Base-by-base conservation (phyloP, 441 rosid genomes). In the Codiaeum variegatum region DNA sequence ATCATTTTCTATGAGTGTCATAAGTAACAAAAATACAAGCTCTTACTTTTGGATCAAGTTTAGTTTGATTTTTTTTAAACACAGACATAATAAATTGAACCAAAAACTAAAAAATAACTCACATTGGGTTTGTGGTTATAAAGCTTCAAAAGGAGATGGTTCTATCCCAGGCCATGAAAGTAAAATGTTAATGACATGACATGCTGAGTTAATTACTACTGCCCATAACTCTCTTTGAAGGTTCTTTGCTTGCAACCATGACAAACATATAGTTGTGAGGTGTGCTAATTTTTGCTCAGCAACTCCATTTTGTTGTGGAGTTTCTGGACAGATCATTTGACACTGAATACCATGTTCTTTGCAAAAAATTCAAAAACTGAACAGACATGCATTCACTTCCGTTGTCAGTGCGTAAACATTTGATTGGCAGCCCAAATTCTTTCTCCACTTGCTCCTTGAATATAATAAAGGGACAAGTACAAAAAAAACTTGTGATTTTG, bases 221-320 rank as follows among this genome's bases (percentile, higher is more conserved):
- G 23, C 56, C 16, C 56, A 19, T 5, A 51, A 19, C 23, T 16
- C 56, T 51, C 56, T 18, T 16, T 9, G 56, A 51, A 55, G 29
- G 9, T 23, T 55, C 29, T 55, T 55, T 7, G 7, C 9, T 7
- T 55, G 60, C 10, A 55, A 2, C 60, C 60, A 55, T 4, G 28
- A 55, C 11, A 55, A 19, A 8, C 56, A 51, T 8, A 51, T 23
- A 51, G 1, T 16, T 51, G 56, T 51, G 16, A 51, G 23, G 9
- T 55, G 60, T 4, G 60, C 67, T 13, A 40, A 40, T 31, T 63
- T 63, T 6, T 19, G 8, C 9, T 63, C 31, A 7, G 51, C 19
- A 63, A 63, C 51, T 23, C 46, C 31, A 23, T 63, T 63, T 40
- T 63, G 67, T 23, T 38, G 51, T 62, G 19, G 67, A 18, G 67